Evolutionary conservation across 768 basidiomycete genomes (phyloP), one percentile per base, ranked within the genome.

Genomic region (Lactarius evosmus): DNA sequence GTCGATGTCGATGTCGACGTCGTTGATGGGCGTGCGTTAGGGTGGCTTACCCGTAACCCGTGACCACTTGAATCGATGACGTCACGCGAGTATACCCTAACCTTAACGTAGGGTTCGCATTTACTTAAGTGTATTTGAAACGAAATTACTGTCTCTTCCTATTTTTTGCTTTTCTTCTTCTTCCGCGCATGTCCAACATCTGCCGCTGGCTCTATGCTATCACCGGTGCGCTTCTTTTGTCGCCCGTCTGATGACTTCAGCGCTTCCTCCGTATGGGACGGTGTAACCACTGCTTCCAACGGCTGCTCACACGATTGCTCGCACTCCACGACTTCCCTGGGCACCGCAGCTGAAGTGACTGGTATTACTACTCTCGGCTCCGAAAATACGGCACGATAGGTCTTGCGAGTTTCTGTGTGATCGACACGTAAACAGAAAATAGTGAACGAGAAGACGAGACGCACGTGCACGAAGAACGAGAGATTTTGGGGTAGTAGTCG

Each of bases 301-400:
- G 19, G 40, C 30, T 6, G 25, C 44, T 49, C 53, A 29, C 29
- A 17, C 27, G 57, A 34, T 7, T n/a, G 22, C 19, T 33, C 49
- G 8, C 12, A 14, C 41, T 58, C 34, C 22, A 41, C 40, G 32
- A 34, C 12, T 32, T 36, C 40, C n/a, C 34, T 25, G 3, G 57
- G 22, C 33, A 32, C 56, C 3, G 36, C 41, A 2, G n/a, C 38
- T 14, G 49, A 49, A 14, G 52, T 30, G 44, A 58, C 46, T 2
- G 87, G 86, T 1, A 91, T 72, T 12, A 93, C 79, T 11, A 91
- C 72, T 53, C 72, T 82, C 0, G 91, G 89, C 70, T 90, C 88
- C 3, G 91, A 92, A 25, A 93, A 75, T 0, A 93, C 82, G 0
- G 91, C 88, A 6, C 91, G 83, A 69, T 89, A 92, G 5, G 90